phyloP scores from a whole-genome alignment of 1,284 basidiomycete genomes.

The Austroboletus novae-zelandiae region DNA sequence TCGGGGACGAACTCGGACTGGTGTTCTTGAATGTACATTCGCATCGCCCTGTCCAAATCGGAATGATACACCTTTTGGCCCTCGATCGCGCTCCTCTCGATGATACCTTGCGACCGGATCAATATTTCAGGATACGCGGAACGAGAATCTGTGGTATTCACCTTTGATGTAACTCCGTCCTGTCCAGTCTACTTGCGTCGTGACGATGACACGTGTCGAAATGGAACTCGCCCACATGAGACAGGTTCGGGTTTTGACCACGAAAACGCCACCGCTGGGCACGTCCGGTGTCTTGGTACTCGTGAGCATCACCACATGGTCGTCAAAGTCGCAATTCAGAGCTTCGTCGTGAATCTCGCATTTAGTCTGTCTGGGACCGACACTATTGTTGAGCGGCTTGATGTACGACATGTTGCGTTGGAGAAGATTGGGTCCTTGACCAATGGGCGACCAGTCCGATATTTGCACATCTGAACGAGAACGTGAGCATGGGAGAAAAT shows the following conservation, averaged over 20 bases:
- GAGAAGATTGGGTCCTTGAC: constrained; percentile 67
- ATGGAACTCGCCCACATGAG: constrained; percentile 89
- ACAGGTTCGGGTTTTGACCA: constrained; percentile 92
- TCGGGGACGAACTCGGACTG: constrained; percentile 86
- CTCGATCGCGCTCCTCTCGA: constrained; percentile 90
- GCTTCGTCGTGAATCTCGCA: constrained; percentile 91
- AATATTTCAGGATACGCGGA: neutral
- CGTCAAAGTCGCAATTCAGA: constrained; percentile 79
- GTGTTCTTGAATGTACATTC: constrained; percentile 85
- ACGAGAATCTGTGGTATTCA: constrained; percentile 33
- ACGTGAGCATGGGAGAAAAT: neutral
- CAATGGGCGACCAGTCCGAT: constrained; percentile 81
- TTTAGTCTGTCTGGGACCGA: constrained; percentile 94
- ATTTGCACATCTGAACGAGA: constrained; percentile 76
- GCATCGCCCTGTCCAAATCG: constrained; percentile 85
- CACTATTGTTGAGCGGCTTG: constrained; percentile 84
- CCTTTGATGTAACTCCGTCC: constrained; percentile 96
- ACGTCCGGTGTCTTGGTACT: constrained; percentile 95
- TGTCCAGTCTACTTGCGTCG: constrained; percentile 93
- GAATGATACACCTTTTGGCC: constrained; percentile 90
- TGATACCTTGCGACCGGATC: constrained; percentile 63
- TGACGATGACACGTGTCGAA: constrained; percentile 79
- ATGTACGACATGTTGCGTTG: constrained; percentile 92
- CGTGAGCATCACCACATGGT: constrained; percentile 81
- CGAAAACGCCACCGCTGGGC: constrained; percentile 88